These are phyloP conservation scores for Candida palmyrensis DNA, from an alignment of 805 yeast species.

Conservation along the genomic window DNA sequence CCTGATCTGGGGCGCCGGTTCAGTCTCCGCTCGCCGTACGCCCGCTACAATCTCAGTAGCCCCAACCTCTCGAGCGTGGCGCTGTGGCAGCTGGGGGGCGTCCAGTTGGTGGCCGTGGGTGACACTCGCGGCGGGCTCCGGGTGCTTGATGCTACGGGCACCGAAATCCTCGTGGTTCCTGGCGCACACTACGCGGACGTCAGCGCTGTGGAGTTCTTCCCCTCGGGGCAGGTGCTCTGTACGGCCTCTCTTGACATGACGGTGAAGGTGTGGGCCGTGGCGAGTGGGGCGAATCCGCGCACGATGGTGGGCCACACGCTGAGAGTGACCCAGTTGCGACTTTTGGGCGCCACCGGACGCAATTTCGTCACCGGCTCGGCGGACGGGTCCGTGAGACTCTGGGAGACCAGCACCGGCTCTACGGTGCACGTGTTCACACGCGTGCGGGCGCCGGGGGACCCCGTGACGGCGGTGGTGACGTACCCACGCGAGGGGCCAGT, in stretches of 20 bases:
- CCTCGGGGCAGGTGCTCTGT: conserved; percentile 12
- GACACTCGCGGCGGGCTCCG: conserved; percentile 1
- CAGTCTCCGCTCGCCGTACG: not conserved
- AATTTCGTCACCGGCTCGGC: conserved; percentile 11
- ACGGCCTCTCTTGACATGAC: conserved; percentile 11
- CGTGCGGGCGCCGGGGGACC: conserved; percentile 2
- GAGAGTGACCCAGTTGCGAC: conserved; percentile 7
- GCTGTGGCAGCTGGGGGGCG: conserved; percentile 1
- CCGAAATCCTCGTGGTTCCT: not conserved
- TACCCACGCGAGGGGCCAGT: conserved; percentile 5
- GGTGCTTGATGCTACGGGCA: not conserved
- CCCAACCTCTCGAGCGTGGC: not conserved
- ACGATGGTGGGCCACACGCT: conserved; percentile 8
- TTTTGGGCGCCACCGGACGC: conserved; percentile 13
- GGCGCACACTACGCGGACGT: conserved; percentile 11
- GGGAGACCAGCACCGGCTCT: conserved; percentile 13
- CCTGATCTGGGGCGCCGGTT: not conserved
- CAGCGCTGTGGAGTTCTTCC: conserved; percentile 7
- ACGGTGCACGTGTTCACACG: conserved; percentile 9
- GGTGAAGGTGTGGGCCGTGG: conserved; percentile 11
- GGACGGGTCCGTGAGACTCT: conserved; percentile 11
- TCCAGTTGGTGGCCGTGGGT: conserved; percentile 1
- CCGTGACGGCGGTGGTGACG: not conserved
- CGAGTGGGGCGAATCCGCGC: conserved; percentile 6
- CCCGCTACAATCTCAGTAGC: not conserved